Evolutionary conservation across 345 rosid species (phyloP).

Genomic region (Triadica sebifera): DNA sequence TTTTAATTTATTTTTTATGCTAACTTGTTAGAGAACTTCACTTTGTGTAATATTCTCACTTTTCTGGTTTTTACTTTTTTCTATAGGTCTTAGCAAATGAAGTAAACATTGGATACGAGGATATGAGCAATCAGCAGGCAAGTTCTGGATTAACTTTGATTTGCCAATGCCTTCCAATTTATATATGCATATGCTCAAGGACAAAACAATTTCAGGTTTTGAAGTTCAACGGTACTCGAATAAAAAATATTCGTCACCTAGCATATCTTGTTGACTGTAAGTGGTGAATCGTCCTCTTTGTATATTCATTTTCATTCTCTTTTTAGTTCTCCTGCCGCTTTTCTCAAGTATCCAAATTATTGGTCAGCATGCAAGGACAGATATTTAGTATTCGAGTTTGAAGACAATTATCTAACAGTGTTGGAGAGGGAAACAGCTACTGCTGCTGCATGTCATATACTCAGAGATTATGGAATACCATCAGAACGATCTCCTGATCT

Average conservation of each 20-base stretch:
- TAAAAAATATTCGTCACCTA: conserved; percentile 82
- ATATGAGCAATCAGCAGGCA: conserved; percentile 92
- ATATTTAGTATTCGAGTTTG: conserved; percentile 81
- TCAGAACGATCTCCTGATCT: conserved; percentile 82
- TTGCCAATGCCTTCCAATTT: conserved; percentile 5
- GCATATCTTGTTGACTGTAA: conserved; percentile 82
- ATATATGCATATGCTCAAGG: background rate
- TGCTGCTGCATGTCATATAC: conserved; percentile 59
- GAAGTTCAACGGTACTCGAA: conserved; percentile 69
- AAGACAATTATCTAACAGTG: conserved; percentile 81
- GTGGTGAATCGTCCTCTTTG: conserved; percentile 14
- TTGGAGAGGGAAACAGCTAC: conserved; percentile 74
- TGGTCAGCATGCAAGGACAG: conserved; percentile 67
- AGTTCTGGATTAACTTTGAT: conserved; percentile 15
- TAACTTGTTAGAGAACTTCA: background rate
- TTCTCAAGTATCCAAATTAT: conserved; percentile 11
- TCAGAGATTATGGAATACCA: conserved; percentile 85
- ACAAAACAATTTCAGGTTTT: conserved; percentile 50
- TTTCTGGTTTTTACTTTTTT: background rate
- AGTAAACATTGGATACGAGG: conserved; percentile 91
- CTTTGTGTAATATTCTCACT: conserved; percentile 4
- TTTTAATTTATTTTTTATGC: too few relatives aligned
- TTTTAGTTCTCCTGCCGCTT: background rate
- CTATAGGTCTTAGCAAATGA: conserved; percentile 85
- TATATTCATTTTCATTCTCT: background rate